phyloP scores from a whole-genome alignment of 176 grass and related monocot species.

The Carex pumila region DNA sequence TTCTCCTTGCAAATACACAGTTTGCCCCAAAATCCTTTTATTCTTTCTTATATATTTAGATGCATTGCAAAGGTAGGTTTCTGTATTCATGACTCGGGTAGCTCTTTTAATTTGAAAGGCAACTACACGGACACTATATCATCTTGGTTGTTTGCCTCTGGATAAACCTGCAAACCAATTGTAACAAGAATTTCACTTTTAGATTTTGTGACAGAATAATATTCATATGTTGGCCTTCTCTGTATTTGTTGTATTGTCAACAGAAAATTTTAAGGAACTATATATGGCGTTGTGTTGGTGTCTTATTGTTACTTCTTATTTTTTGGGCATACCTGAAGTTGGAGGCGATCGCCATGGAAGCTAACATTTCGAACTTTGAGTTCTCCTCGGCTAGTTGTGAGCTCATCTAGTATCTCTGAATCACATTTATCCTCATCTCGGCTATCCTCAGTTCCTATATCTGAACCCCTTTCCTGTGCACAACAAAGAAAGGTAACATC shows the following conservation, averaged over 20 bases:
- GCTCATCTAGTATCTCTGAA: constrained; percentile 75
- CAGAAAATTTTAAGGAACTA: neutral
- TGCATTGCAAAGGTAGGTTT: neutral
- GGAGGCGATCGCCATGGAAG: constrained; percentile 37
- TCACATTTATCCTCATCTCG: constrained; percentile 22
- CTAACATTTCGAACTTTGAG: constrained; percentile 50
- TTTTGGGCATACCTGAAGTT: constrained; percentile 45
- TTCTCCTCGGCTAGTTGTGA: constrained; percentile 81
- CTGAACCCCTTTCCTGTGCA: constrained; percentile 20
- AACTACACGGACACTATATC: constrained; percentile 3
- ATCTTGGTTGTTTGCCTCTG: neutral
- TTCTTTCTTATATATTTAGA: constrained; percentile 12
- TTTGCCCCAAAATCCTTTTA: neutral
- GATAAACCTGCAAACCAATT: constrained; percentile 24
- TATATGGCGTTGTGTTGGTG: too few relatives aligned
- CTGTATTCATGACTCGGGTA: neutral
- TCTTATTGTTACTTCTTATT: neutral
- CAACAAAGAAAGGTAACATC: neutral
- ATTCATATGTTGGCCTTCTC: neutral
- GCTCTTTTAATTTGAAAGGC: neutral
- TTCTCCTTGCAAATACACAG: neutral
- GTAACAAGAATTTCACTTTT: neutral
- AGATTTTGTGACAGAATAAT: neutral
- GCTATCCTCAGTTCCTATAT: constrained; percentile 22
- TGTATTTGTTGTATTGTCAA: neutral